These are phyloP conservation scores for Nitzschia sp. DNA, from an alignment of 108 stramenopile genomes.

Conservation along the genomic window DNA sequence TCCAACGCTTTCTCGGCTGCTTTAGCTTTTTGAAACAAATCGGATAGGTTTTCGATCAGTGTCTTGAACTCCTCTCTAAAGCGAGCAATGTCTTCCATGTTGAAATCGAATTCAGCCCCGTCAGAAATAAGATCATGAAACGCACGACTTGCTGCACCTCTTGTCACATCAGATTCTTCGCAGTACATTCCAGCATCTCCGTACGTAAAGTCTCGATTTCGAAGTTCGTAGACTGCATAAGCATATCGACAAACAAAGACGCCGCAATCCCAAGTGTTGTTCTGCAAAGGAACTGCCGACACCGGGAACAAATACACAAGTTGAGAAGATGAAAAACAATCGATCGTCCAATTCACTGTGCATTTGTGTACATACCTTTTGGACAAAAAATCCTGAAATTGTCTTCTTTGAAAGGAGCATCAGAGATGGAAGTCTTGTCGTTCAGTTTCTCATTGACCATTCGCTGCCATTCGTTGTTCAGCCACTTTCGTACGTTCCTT, in stretches of 20 bases:
- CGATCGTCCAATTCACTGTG: neutral
- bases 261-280: slow-evolving; percentile 88
- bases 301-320: slow-evolving; percentile 4
- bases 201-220: slow-evolving; percentile 42
- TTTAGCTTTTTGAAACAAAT: slow-evolving; percentile 32
- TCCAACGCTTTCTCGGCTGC: neutral
- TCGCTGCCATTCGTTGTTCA: slow-evolving; percentile 77
- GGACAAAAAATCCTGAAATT: slow-evolving; percentile 57
- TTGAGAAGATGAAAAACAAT: neutral
- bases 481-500: slow-evolving; percentile 57
- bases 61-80: slow-evolving; percentile 60
- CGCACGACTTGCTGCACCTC: neutral
- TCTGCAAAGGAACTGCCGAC: slow-evolving; percentile 74
- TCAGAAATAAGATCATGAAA: slow-evolving; percentile 47
- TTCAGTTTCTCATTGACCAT: slow-evolving; percentile 18
- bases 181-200: slow-evolving; percentile 26
- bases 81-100: slow-evolving; percentile 64
- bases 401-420: slow-evolving; percentile 33
- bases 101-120: slow-evolving; percentile 58
- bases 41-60: slow-evolving; percentile 51
- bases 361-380: slow-evolving; percentile 62
- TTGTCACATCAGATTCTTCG: slow-evolving; percentile 12
- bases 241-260: slow-evolving; percentile 91
- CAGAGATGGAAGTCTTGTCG: neutral
- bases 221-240: slow-evolving; percentile 59